Evolutionary conservation across 768 basidiomycete genomes (phyloP).

Genomic region (Russula emetica): DNA sequence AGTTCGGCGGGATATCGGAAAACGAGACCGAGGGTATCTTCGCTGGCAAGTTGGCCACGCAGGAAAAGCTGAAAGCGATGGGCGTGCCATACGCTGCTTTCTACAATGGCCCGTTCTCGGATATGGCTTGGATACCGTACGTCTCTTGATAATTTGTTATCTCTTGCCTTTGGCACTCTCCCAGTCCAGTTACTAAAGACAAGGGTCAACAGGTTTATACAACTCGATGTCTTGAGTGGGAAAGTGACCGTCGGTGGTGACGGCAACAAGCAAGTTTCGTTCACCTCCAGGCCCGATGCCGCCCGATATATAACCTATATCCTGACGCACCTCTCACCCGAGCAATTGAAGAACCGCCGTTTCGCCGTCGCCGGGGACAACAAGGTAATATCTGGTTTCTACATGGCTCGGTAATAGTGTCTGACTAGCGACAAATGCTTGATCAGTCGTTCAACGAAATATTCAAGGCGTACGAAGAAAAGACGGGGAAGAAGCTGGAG

Average conservation of each 20-base stretch:
- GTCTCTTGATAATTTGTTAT: not conserved
- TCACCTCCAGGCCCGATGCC: slow-evolving; percentile 27
- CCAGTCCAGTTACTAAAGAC: not conserved
- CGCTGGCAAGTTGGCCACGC: slow-evolving; percentile 6
- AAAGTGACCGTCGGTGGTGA: slow-evolving; percentile 25
- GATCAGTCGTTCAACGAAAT: slow-evolving; percentile 27
- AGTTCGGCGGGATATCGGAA: slow-evolving; percentile 31
- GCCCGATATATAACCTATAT: slow-evolving; percentile 28
- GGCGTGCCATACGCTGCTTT: slow-evolving; percentile 22
- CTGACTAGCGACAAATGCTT: not conserved
- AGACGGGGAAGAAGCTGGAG: slow-evolving; percentile 25
- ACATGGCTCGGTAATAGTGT: too few relatives aligned
- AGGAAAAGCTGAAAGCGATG: slow-evolving; percentile 13
- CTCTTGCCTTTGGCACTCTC: too few relatives aligned
- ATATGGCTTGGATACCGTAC: slow-evolving; percentile 16
- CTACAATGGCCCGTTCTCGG: slow-evolving; percentile 27
- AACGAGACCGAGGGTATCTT: slow-evolving; percentile 16
- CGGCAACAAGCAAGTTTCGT: slow-evolving; percentile 22
- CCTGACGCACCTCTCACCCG: slow-evolving; percentile 21
- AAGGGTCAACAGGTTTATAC: not conserved
- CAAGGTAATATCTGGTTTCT: not conserved
- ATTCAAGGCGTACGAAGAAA: slow-evolving; percentile 22
- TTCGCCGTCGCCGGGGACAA: slow-evolving; percentile 21
- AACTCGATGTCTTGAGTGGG: slow-evolving; percentile 23
- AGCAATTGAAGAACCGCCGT: slow-evolving; percentile 14